These are phyloP conservation scores for Penicillium cataractarum DNA, from an alignment of 495 filamentous ascomycete genomes.

Conservation along the genomic window DNA sequence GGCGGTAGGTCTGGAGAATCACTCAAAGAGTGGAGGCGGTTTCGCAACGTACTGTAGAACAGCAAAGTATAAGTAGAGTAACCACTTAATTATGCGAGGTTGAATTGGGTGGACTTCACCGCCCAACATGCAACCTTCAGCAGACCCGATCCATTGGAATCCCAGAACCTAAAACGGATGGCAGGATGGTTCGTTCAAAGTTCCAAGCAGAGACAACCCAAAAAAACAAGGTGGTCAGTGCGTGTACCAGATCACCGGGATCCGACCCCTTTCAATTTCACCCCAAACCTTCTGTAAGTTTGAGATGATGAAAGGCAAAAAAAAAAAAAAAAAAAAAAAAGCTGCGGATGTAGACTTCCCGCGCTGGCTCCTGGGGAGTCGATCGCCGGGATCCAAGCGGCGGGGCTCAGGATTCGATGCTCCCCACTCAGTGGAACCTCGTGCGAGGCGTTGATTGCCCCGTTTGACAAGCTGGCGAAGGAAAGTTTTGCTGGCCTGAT, in stretches of 20 bases:
- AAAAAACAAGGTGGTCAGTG: constrained; percentile 5
- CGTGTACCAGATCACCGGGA: constrained; percentile 8
- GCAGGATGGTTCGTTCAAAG: constrained; percentile 15
- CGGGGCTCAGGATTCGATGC: not conserved
- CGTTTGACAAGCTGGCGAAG: not conserved
- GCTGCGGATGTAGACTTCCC: not conserved
- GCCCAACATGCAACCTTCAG: not conserved
- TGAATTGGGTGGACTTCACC: not conserved
- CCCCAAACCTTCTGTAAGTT: not conserved
- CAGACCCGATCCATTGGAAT: not conserved
- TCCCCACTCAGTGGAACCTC: constrained; percentile 12
- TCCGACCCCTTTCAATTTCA: not conserved
- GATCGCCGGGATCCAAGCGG: constrained; percentile 13
- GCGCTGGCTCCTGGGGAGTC: not conserved
- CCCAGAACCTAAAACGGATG: not conserved
- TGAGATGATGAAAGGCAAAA: not conserved
- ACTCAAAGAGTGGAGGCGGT: too few species aligned
- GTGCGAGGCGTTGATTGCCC: constrained; percentile 19
- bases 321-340: not conserved
- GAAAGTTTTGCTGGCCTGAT: not conserved
- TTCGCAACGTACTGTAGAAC: not conserved
- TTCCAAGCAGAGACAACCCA: not conserved
- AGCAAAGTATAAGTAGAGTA: not conserved
- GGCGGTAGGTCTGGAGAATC: too few species aligned
- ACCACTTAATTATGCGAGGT: not conserved